Conservation (phyloP, 2,329 filamentous ascomycete species). For the Cladosporium cucumerinum region DNA sequence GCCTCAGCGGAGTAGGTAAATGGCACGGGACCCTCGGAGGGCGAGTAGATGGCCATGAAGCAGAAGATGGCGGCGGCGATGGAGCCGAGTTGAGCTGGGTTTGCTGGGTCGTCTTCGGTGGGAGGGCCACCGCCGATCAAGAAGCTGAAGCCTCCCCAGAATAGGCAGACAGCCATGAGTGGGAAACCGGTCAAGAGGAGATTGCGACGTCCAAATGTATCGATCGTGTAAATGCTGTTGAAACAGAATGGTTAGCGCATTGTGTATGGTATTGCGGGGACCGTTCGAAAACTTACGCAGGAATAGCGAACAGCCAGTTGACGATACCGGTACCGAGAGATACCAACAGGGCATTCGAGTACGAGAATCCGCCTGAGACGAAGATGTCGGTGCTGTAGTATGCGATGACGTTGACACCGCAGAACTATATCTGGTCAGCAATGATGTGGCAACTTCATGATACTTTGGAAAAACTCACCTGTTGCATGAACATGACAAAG, state of each 20-base stretch:
- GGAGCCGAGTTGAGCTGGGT: conserved; percentile 32
- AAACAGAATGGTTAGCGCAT: not conserved
- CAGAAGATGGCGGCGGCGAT: conserved; percentile 39
- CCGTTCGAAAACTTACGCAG: conserved; percentile 7
- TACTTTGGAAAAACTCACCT: conserved; percentile 21
- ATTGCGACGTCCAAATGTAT: conserved; percentile 44
- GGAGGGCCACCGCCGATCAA: conserved; percentile 26
- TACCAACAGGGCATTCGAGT: conserved; percentile 28
- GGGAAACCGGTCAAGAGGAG: conserved; percentile 45
- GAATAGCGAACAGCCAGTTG: conserved; percentile 28
- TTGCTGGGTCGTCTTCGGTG: conserved; percentile 3
- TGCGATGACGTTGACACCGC: conserved; percentile 31
- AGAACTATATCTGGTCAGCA: conserved; percentile 14
- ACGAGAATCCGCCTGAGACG: conserved; percentile 25
- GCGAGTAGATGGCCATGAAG: conserved; percentile 33
- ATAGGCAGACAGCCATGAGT: conserved; percentile 45
- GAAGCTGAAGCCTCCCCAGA: conserved; percentile 46
- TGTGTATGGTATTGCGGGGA: not conserved
- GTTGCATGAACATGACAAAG: conserved; percentile 37
- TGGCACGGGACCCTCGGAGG: conserved; percentile 43
- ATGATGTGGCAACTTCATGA: not conserved
- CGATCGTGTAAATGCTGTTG: conserved; percentile 39
- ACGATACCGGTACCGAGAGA: conserved; percentile 33
- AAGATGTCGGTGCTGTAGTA: conserved; percentile 35
- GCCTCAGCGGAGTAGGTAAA: conserved; percentile 48